phyloP scores from a whole-genome alignment of 163 green algal genomes.

The Chloromonas sp. region DNA sequence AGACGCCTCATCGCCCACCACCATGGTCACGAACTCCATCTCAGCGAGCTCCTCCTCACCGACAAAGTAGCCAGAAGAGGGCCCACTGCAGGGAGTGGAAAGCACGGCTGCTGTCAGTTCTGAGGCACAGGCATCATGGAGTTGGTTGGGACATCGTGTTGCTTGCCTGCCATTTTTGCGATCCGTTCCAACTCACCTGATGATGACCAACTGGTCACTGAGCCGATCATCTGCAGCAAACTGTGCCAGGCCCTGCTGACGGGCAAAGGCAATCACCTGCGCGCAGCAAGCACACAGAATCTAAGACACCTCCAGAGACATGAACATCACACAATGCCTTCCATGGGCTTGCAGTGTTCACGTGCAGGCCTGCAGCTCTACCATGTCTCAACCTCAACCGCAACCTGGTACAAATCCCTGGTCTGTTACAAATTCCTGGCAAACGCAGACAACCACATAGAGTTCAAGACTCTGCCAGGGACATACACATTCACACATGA shows the following conservation, averaged over 20 bases:
- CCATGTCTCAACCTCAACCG: no score
- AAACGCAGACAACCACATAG: no score
- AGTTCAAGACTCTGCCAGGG: no score
- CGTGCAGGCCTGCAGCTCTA: no score
- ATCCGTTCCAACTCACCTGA: neutral
- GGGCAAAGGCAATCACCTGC: neutral
- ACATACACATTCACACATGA: no score
- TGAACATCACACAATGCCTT: no score
- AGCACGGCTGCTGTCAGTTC: neutral
- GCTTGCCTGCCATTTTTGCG: no score
- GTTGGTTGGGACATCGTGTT: neutral
- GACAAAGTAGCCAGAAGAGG: neutral
- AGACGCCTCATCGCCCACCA: constrained; percentile 25
- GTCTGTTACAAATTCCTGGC: no score
- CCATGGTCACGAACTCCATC: constrained; percentile 22
- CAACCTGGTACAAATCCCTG: no score
- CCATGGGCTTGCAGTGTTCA: no score
- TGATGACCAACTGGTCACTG: constrained; percentile 34
- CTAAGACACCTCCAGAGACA: no score
- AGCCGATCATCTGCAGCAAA: constrained; percentile 21
- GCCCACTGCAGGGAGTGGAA: neutral
- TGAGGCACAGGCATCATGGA: neutral
- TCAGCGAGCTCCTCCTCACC: constrained; percentile 20
- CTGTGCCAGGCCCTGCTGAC: constrained; percentile 7
- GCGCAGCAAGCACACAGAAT: no score